A percentile compares a stretch with the other conserved stretches of the same genome.
phyloP scores from a whole-genome alignment of 371 early-diverging fungal species.

The Rhizopus arrhizus region DNA sequence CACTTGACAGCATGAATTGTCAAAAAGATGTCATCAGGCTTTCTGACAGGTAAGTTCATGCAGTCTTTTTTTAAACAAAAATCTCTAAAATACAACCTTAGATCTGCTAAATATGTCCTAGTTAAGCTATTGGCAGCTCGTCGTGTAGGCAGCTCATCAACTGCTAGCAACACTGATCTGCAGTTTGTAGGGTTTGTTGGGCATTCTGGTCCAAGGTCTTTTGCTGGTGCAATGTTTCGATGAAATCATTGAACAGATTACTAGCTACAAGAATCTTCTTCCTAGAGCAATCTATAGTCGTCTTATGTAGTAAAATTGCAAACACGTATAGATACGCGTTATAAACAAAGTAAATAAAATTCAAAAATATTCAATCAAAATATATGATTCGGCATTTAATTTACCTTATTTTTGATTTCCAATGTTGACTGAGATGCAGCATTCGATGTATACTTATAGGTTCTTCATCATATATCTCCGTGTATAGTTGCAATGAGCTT shows the following conservation, averaged over 20 bases:
- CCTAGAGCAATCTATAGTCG: too few species aligned
- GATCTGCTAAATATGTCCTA: slow-evolving; percentile 28
- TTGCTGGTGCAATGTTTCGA: slow-evolving; percentile 20
- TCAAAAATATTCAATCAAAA: not conserved
- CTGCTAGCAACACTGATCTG: slow-evolving; percentile 25
- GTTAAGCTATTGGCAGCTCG: slow-evolving; percentile 26
- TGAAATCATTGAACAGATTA: not conserved
- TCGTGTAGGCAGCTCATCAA: not conserved
- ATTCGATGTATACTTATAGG: too few species aligned
- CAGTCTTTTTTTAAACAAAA: not conserved
- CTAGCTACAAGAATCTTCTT: too few species aligned
- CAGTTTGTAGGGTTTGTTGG: slow-evolving; percentile 31
- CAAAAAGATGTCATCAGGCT: slow-evolving; percentile 4
- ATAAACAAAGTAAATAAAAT: not conserved
- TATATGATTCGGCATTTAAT: too few species aligned
- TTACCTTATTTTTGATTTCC: too few species aligned
- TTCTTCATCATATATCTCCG: too few species aligned
- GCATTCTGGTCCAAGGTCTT: slow-evolving; percentile 19
- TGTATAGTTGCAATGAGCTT: too few species aligned
- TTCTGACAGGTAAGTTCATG: slow-evolving; percentile 8
- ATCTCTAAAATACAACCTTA: not conserved
- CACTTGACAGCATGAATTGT: not conserved
- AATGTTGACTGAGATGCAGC: too few species aligned
- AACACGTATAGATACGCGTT: not conserved
- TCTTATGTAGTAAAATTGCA: too few species aligned